Evolutionary conservation across 495 filamentous ascomycete species (phyloP), one percentile per base, ranked within the genome.

Genomic region (Delitschia confertaspora): DNA sequence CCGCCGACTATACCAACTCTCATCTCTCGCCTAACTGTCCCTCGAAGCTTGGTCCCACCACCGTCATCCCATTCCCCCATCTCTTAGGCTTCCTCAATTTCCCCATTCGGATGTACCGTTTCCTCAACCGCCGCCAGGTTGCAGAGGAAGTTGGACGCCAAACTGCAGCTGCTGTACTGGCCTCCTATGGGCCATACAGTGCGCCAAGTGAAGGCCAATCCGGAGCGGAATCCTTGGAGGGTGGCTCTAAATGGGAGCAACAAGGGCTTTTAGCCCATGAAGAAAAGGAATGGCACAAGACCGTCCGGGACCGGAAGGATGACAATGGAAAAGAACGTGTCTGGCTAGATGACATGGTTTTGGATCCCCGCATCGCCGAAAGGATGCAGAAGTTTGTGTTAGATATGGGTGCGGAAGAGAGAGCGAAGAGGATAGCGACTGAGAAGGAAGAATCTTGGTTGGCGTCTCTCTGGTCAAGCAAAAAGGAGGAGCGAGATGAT

Each of bases 81-180:
- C 73, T 96, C 36, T 82, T 99, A 20, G 91, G 91, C 45, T 93
- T 99, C 69, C 64, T 88, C 34, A 89, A 93, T 64, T 95, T 88
- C 0, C 85, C 86, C 0, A 84, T 77, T 49, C 78, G 91, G 25
- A 59, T 95, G 38, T 83, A 84, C 57, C 85, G 91, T 33, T 99
- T 86, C 72, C 69, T 99, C 29, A 95, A 78, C 60, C 81, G 85
- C 34, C 84, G 93, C 10, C 63, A 75, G 31, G 70, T 95, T 13
- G 93, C 93, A 31, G 89, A 99, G 55, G 69, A 76, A 4, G 79
- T 94, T 41, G 93, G 91, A 31, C 82, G 85, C n/a, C 76, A 94
- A 34, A 84, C 88, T 23, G 93, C 89, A 0, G 82, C 83, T 25
- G 73, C 84, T 16, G 88, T 89, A 21, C 70, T 96, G 4, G 82